Evolutionary conservation across 2,329 filamentous ascomycete genomes (phyloP), one percentile per base, ranked within the genome.

Genomic region (Aureobasidium lini): DNA sequence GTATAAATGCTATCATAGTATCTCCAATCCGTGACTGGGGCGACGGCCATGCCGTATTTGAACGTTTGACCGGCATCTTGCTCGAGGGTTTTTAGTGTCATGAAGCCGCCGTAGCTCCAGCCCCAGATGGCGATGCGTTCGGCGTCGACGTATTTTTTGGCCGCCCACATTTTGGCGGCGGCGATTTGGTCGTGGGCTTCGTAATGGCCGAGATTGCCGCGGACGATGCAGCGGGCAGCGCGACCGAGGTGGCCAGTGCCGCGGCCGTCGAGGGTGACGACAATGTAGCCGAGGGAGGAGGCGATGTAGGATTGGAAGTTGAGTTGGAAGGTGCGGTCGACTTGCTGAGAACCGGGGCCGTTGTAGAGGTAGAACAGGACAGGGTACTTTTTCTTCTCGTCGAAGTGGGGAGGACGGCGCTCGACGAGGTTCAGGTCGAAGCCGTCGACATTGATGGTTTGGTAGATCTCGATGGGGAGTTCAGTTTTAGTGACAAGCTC

Each of bases 51-150:
- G 66, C 94, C 95, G 72, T 99, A 99, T 64, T 86, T 86, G 77
- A 96, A 99, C 0, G 92, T 97, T 69, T 84, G 72, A 5, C 95
- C 94, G 8, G 84, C 93, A 70, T 99, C 94, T 62, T 84, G 82
- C 77, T 99, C 94, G 11, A 99, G 84, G 1, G 90, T 94, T 78
- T 99, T 99, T 68, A 99, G 81, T 6, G 94, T 90, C 79, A 89
- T 89, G 78, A 95, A 99, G 10, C 94, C 94, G 60, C 94, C 94
- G 69, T 94, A 99, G 63, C 90, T 95, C 94, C 94, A 99, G 49
- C 94, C 94, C 94, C 94, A 99, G 69, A 99, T 95, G 18, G 91
- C 92, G 66, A 99, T 84, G 58, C 89, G 84, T 6, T 84, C 80
- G 29, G 82, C 78, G 71, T 99, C 95, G 13, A 96, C 86, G 72